Base-by-base conservation (phyloP, 352 stramenopile species). In the Phytophthora sojae region DNA sequence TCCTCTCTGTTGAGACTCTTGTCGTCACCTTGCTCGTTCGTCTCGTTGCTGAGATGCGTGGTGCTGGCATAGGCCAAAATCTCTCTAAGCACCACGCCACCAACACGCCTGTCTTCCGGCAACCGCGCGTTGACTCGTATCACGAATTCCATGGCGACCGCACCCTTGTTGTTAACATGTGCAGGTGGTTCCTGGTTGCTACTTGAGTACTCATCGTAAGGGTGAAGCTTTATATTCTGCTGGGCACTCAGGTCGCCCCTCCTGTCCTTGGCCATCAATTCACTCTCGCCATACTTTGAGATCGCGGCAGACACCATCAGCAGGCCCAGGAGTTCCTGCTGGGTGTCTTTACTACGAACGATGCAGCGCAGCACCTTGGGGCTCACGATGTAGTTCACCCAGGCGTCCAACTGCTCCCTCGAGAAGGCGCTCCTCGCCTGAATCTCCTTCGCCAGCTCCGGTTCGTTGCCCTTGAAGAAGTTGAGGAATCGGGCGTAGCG, bases 391-490 rank as follows among this genome's bases (percentile, higher is more conserved):
- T 80, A 76, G 52, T 76, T 69, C 15, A 84, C 67, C 74, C 75
- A 84, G 5, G 64, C 61, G 30, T 71, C 52, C 57, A 84, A 64
- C 11, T 84, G 71, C 25, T 75, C 62, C 15, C 60, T 54, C 60
- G 56, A 61, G 47, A 63, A 75, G 12, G 32, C 67, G 35, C 57
- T 69, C 57, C 67, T 57, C 7, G 52, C 62, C 57, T 78, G 64
- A 67, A 84, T 78, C 25, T 78, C 77, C 9, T 44, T 64, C n/a
- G 74, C 71, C 53, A 84, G 65, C 19, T 71, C 67, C 17, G 64
- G 65, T 55, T 84, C 74, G 61, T 73, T 67, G 49, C 66, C 79
- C 62, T 79, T 76, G 67, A 84, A 84, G 29, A 76, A 80, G 56
- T 73, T 72, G 53, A 68, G 71, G 58, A 80, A 82, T 15, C 75